A percentile compares a stretch with the other conserved stretches of the same genome.
These are phyloP conservation scores for Phyllosticta paracitricarpa DNA, from an alignment of 2,329 filamentous ascomycete genomes.

Conservation along the genomic window DNA sequence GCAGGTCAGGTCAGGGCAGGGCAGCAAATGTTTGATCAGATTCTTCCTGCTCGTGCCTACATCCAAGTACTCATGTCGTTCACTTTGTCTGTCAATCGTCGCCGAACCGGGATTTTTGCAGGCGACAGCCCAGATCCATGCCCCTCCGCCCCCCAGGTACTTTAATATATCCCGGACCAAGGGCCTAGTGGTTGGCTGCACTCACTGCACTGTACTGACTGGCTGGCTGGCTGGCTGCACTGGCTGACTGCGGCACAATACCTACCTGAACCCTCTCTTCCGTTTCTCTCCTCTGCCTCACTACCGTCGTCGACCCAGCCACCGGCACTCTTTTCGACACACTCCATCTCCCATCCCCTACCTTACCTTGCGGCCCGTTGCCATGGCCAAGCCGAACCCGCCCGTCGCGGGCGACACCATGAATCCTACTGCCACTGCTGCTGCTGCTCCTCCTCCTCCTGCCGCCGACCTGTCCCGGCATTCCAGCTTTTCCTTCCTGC, in stretches of 20 bases:
- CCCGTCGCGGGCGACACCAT: neutral
- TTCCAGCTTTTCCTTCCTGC: conserved; percentile 28
- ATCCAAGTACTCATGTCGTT: neutral
- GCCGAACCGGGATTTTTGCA: neutral
- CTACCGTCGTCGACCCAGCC: neutral
- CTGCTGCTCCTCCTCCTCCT: neutral
- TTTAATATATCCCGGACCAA: neutral
- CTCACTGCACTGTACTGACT: too few species aligned
- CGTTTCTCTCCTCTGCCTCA: neutral
- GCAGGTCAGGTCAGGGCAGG: too few species aligned
- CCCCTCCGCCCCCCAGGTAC: neutral
- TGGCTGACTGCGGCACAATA: too few species aligned
- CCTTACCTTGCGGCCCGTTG: neutral
- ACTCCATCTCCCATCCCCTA: too few species aligned
- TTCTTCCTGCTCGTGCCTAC: neutral
- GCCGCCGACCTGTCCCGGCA: conserved; percentile 6
- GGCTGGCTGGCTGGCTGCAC: too few species aligned
- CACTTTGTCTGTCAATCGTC: too few species aligned
- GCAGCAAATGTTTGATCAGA: too few species aligned
- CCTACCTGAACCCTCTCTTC: too few species aligned
- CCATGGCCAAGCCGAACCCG: neutral
- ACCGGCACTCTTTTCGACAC: neutral
- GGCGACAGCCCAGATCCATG: neutral
- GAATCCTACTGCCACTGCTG: neutral
- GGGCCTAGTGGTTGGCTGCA: neutral